Evolutionary conservation across 73 alveolate species (phyloP).

Genomic region (Symbiodinium natans): DNA sequence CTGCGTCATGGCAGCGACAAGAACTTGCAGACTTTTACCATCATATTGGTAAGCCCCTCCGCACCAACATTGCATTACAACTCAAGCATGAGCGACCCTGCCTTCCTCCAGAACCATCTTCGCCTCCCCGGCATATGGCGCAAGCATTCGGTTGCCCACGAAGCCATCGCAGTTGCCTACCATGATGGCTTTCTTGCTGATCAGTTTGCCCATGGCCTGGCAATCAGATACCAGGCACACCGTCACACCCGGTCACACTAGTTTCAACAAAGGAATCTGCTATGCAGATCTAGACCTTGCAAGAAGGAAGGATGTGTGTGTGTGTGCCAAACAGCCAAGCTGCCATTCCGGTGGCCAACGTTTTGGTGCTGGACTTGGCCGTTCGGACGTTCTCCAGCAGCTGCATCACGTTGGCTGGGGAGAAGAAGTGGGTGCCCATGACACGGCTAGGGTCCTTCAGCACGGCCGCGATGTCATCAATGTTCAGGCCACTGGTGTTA

Average conservation of each 20-base stretch:
- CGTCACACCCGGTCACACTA: too few species aligned
- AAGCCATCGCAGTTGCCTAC: conserved; percentile 92
- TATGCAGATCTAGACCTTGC: too few species aligned
- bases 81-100: neutral
- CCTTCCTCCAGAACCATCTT: conserved; percentile 80
- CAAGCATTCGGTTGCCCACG: conserved; percentile 90
- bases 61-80: too few species aligned
- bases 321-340: neutral
- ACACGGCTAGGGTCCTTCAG: conserved; percentile 42
- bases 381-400: conserved; percentile 62
- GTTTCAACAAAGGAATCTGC: too few species aligned
- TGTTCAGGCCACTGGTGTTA: conserved; percentile 88
- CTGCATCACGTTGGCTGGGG: conserved; percentile 93
- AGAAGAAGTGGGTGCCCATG: conserved; percentile 92
- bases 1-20: neutral
- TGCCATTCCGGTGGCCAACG: conserved; percentile 85
- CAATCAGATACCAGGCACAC: too few species aligned
- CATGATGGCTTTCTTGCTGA: conserved; percentile 79
- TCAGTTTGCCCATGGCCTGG: conserved; percentile 73
- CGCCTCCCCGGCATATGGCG: conserved; percentile 89
- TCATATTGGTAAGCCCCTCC: too few species aligned
- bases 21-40: too few species aligned
- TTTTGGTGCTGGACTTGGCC: conserved; percentile 30
- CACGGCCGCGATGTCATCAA: conserved; percentile 79
- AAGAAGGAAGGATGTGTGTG: too few species aligned